A percentile compares a stretch with the other conserved stretches of the same genome.
Evolutionary conservation across 257 asterid genomes (phyloP).

Genomic region (Dorcoceras hygrometricum): DNA sequence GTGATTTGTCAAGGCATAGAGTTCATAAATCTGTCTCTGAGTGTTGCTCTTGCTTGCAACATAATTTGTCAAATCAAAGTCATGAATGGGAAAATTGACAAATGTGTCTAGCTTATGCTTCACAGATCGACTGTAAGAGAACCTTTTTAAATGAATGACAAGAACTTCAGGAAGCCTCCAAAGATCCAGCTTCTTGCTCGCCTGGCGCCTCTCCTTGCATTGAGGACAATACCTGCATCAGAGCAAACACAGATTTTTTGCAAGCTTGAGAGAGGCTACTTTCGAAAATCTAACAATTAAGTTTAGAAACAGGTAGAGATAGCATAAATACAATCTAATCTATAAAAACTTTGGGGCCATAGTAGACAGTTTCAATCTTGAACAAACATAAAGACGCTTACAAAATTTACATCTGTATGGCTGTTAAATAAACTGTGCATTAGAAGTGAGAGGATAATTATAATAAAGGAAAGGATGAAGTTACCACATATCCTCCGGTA

Average conservation of each 20-base stretch:
- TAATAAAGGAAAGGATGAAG: conserved; percentile 25
- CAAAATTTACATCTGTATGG: not conserved
- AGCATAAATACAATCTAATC: not conserved
- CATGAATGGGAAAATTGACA: conserved; percentile 92
- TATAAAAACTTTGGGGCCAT: not conserved
- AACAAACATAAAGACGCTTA: not conserved
- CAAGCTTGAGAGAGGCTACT: not conserved
- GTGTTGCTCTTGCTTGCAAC: conserved; percentile 92
- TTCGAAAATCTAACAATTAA: not conserved
- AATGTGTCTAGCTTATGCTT: conserved; percentile 98
- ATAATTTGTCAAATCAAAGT: conserved; percentile 84
- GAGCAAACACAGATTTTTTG: conserved; percentile 18
- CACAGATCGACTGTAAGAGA: conserved; percentile 94
- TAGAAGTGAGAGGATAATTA: conserved; percentile 22
- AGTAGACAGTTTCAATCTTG: not conserved
- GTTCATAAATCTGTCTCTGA: conserved; percentile 80
- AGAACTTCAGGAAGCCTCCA: conserved; percentile 99
- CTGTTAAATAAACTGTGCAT: not conserved
- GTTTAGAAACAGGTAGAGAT: not conserved
- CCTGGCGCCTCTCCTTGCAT: conserved; percentile 97
- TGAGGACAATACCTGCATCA: conserved; percentile 87
- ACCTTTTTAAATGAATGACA: conserved; percentile 93
- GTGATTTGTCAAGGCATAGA: conserved; percentile 92
- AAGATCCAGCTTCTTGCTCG: conserved; percentile 95
- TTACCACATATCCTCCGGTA: conserved; percentile 99